phyloP scores from a whole-genome alignment of 176 grass and related monocot species.

The Avena eriantha region DNA sequence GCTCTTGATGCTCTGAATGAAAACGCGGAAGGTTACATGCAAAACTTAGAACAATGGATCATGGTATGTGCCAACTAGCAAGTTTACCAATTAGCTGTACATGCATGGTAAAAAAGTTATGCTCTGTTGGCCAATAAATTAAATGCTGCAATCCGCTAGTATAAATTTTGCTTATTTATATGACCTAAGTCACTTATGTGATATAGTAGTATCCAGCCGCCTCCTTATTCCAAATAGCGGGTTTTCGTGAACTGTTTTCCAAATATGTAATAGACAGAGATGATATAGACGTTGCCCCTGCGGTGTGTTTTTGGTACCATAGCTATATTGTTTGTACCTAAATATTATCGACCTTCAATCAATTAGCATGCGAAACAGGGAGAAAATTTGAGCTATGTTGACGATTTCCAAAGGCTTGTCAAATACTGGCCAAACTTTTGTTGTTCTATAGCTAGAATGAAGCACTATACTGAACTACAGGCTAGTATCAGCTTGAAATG shows the following conservation, averaged over 20 bases:
- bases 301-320: background rate
- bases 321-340: background rate
- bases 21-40: constrained; percentile 95
- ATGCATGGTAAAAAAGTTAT: background rate
- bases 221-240: background rate
- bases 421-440: constrained; percentile 1
- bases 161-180: background rate
- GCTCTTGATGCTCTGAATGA: constrained; percentile 92
- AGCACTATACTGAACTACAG: constrained; percentile 5
- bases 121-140: background rate
- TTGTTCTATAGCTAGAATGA: constrained; percentile 12
- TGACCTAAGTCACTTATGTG: background rate
- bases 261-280: background rate
- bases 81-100: constrained; percentile 13
- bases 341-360: constrained; percentile 9
- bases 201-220: too few species aligned
- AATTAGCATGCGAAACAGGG: constrained; percentile 10
- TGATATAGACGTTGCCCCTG: background rate
- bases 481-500: background rate
- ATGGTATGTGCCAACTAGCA: constrained; percentile 56
- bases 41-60: constrained; percentile 93
- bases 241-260: background rate
- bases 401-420: background rate
- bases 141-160: constrained; percentile 13
- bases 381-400: background rate